Conservation (phyloP, 202 grass and related monocot genomes). For the Panicum hallii region DNA sequence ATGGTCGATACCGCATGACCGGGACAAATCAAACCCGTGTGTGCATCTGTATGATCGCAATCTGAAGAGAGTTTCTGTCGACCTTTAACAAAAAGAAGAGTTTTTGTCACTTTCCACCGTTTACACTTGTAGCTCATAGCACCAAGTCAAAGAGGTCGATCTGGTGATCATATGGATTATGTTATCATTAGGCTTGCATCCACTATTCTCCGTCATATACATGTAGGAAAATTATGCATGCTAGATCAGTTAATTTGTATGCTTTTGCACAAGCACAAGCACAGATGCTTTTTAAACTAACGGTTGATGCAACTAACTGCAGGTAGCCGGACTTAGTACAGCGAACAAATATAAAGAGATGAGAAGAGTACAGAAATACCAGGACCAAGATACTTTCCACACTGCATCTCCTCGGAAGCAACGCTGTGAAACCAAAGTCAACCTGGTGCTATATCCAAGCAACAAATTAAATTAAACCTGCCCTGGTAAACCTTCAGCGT, state of each 20-base stretch:
- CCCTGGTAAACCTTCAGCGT: background rate
- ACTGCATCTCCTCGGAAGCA: background rate
- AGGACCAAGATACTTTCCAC: background rate
- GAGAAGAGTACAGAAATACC: background rate
- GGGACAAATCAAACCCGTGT: slow-evolving; percentile 37
- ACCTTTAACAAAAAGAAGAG: too few species aligned
- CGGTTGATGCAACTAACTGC: background rate
- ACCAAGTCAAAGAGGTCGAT: slow-evolving; percentile 6
- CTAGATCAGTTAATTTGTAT: background rate
- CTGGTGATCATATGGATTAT: background rate
- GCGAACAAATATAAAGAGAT: background rate
- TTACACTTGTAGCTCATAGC: slow-evolving; percentile 3
- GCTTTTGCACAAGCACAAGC: background rate
- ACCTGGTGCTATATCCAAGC: background rate
- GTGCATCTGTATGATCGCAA: background rate
- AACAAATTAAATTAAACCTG: background rate
- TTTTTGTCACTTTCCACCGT: slow-evolving; percentile 29
- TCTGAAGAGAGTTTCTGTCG: background rate
- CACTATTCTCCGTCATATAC: background rate
- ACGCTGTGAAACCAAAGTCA: background rate
- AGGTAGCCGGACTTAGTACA: background rate
- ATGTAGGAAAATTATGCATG: background rate
- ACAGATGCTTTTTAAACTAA: background rate
- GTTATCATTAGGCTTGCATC: background rate
- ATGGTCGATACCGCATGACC: slow-evolving; percentile 22